Evolutionary conservation across 1,139 yeast genomes (phyloP).

Genomic region (Debaryomycetaceae sp.): DNA sequence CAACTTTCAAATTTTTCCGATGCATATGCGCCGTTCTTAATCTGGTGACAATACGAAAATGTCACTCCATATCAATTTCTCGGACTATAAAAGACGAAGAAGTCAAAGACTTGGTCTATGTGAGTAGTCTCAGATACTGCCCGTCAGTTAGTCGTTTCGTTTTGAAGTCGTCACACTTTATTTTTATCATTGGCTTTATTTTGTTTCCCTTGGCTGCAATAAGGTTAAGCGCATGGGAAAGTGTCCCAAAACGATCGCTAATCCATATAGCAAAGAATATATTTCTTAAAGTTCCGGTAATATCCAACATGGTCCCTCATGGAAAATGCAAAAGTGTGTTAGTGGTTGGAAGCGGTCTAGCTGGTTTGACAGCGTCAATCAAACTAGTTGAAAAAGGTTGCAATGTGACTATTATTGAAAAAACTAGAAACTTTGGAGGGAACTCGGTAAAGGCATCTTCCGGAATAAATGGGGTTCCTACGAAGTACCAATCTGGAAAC

Average conservation of each 20-base stretch:
- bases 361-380: slow-evolving; percentile 33
- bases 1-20: not conserved
- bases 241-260: not conserved
- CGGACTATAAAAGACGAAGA: not conserved
- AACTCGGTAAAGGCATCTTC: slow-evolving; percentile 40
- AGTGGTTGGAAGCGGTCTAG: slow-evolving; percentile 36
- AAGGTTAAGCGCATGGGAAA: not conserved
- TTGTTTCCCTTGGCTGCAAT: not conserved
- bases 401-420: slow-evolving; percentile 29
- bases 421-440: slow-evolving; percentile 31
- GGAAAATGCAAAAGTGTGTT: slow-evolving; percentile 6
- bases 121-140: too few relatives aligned
- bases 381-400: slow-evolving; percentile 22
- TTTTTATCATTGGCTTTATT: too few relatives aligned
- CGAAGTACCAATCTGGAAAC: slow-evolving; percentile 21
- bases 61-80: not conserved
- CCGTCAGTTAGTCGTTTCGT: too few relatives aligned
- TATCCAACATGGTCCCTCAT: too few relatives aligned
- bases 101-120: too few relatives aligned
- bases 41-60: not conserved
- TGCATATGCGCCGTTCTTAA: not conserved
- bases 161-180: too few relatives aligned
- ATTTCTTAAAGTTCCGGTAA: too few relatives aligned
- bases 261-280: too few relatives aligned
- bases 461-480: slow-evolving; percentile 39